Evolutionary conservation across 441 rosid species (phyloP), one percentile per base, ranked within the genome.

Genomic region (Syzygium syzygioides): DNA sequence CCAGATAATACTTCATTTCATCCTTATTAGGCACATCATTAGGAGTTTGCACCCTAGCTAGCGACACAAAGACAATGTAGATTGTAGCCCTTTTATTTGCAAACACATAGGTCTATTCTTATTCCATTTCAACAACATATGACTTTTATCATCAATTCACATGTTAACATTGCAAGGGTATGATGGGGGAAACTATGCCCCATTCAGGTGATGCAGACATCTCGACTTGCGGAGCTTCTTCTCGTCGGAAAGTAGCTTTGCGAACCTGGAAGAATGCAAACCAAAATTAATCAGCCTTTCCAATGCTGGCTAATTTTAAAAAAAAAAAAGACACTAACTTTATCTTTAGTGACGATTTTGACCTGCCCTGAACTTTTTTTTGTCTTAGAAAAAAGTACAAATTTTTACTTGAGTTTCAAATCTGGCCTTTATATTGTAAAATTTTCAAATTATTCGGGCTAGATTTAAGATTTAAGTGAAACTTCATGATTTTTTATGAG

Each of bases 191-290:
- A 71, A 37, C 80, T 71, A 71, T 20, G 26, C 12, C 28, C 17
- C 50, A 37, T 71, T 50, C 80, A 11, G 12, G 28, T 71, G 7
- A 14, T 54, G n/a, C 3, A 89, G 62, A 23, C 60, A 68, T 62
- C 52, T 89, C 26, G 91, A 86, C 57, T 60, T 89, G 56, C 95
- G 90, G 32, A 91, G 48, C 76, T 88, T 93, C 91, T 88, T 94
- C 90, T 94, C 95, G 25, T 92, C 91, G 2, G 95, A 93, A 2
- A 94, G 94, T 20, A 87, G 76, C 86, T 94, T 91, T 0, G 96
- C 95, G 20, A 91, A 93, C 91, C 96, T 28, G 15, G 4, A 28
- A 26, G n/a, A n/a, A 50, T 30, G 26, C 20, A 32, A 14, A 62
- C n/a, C 52, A 12, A 19, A 19, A 57, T 57, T 34, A 85, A 41